These are phyloP conservation scores for Penicillium samsonianum DNA, from an alignment of 495 filamentous ascomycete species.

Conservation along the genomic window DNA sequence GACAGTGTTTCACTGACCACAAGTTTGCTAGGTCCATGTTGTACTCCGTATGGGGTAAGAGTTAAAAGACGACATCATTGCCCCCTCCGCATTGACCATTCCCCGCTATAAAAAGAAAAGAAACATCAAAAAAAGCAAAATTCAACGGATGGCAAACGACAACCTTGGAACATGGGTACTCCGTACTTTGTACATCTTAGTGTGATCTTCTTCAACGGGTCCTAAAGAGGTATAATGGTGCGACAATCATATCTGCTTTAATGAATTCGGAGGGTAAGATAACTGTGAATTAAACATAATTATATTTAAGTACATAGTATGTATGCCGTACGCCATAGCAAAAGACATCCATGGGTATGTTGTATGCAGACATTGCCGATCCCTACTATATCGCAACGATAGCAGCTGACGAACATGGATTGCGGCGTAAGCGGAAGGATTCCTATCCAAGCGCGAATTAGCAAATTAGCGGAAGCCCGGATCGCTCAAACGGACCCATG, in stretches of 20 bases:
- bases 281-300: no score
- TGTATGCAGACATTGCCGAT: background rate
- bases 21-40: no score
- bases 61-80: slow-evolving; percentile 11
- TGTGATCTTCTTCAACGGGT: slow-evolving; percentile 8
- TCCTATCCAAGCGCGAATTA: background rate
- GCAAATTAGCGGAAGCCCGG: background rate
- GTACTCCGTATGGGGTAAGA: no score
- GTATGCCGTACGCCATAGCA: no score
- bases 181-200: background rate
- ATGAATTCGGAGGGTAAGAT: background rate
- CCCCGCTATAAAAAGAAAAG: slow-evolving; percentile 21
- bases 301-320: no score
- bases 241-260: background rate
- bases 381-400: background rate
- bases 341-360: no score
- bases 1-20: background rate
- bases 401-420: background rate
- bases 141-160: slow-evolving; percentile 13
- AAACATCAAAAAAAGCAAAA: slow-evolving; percentile 11
- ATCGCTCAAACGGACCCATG: background rate
- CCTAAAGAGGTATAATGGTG: background rate
- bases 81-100: slow-evolving; percentile 15
- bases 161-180: background rate
- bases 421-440: background rate